Evolutionary conservation across 164 flowering plant genomes (phyloP), one percentile per base, ranked within the genome.

Genomic region (Berberis thunbergii): DNA sequence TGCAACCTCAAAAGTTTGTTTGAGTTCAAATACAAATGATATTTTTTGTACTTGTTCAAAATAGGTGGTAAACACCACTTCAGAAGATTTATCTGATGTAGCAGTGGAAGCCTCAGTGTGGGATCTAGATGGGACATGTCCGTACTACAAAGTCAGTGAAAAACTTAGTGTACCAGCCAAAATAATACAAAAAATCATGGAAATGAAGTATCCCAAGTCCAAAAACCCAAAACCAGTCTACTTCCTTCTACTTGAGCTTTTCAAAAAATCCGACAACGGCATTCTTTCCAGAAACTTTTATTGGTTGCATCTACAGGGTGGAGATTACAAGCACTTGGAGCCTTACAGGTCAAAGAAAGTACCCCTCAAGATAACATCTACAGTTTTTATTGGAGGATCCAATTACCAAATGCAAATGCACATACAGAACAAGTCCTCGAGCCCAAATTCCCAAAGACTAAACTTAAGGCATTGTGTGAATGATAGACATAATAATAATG

Each of bases 191-290:
- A 63, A 83, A 12, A 68, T 83, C 42, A 70, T 56, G 49, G 91
- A 89, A 82, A 89, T 94, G 91, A 84, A 76, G 63, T 91, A 91
- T 68, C 91, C 94, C 1, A 85, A 86, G 68, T 79, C 95, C 0
- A 75, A 78, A 58, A 83, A 75, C 62, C 81, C 89, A 8, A 86
- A 81, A 70, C 91, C 94, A 12, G 91, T 86, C 46, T 91, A 91
- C 72, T 94, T 94, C 64, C 90, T 94, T 67, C 95, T 91, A 57
- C 93, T 94, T 68, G 89, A 94, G 72, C 93, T 94, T 63, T 94
- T 83, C 79, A 69, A 79, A 4, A 69, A 63, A 70, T 79, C 90
- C 10, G 86, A 94, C 72, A 45, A 71, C 58, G 68, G 79, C 59
- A 81, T 94, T 60, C 52, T 87, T 39, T 91, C 99, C 1, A 78